phyloP scores from a whole-genome alignment of 163 green algal genomes.

The Volvox carteri region DNA sequence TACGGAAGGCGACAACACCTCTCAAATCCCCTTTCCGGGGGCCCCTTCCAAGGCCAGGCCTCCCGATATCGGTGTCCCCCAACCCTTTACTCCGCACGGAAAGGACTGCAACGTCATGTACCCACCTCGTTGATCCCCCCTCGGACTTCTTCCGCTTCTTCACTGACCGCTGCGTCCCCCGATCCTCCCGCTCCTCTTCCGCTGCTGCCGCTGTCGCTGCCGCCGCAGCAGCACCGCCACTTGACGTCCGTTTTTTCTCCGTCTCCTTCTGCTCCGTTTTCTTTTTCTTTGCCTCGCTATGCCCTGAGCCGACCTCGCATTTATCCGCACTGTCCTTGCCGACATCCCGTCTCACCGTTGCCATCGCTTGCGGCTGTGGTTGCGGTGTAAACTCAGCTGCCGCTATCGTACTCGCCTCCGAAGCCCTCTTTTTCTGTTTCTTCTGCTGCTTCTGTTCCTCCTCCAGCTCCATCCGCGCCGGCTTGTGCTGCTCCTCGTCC shows the following conservation, averaged over 20 bases:
- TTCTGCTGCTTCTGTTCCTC: conserved; percentile 5
- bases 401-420: too few species aligned
- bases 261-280: neutral
- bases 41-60: too few species aligned
- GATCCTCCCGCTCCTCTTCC: neutral
- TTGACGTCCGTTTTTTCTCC: too few species aligned
- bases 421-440: neutral
- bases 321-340: neutral
- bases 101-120: too few species aligned
- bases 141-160: conserved; percentile 18
- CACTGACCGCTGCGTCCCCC: neutral
- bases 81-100: too few species aligned
- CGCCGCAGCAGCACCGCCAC: too few species aligned
- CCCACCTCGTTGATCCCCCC: too few species aligned
- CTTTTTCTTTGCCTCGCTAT: neutral
- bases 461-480: neutral
- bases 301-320: neutral
- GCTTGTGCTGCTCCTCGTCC: too few species aligned
- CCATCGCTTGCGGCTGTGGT: neutral
- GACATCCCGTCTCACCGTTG: neutral
- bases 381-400: neutral
- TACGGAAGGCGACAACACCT: too few species aligned
- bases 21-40: too few species aligned
- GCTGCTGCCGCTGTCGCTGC: neutral
- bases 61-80: too few species aligned